Conservation (phyloP, 768 basidiomycete genomes). For the Hemileccinum impolitum region DNA sequence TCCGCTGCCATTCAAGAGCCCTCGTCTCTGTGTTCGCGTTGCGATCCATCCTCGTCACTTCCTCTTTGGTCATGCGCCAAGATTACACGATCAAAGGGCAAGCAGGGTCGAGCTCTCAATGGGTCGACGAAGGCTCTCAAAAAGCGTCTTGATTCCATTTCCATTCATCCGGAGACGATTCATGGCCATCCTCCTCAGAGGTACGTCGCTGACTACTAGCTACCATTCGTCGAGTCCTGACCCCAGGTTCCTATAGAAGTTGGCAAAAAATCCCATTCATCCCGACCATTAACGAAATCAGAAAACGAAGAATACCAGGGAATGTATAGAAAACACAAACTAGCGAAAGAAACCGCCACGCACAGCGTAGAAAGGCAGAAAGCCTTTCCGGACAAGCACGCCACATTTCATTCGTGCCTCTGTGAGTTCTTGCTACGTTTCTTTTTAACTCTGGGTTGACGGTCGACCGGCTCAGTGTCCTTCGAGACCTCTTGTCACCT, state of each 20-base stretch:
- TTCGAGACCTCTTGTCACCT: neutral
- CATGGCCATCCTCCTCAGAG: neutral
- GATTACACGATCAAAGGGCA: constrained; percentile 12
- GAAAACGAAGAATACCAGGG: neutral
- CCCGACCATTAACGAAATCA: neutral
- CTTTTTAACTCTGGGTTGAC: neutral
- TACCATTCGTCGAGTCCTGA: neutral
- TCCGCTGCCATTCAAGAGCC: neutral
- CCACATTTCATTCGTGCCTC: neutral
- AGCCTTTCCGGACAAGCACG: neutral
- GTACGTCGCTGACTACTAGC: neutral
- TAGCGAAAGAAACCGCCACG: neutral
- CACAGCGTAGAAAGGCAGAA: neutral
- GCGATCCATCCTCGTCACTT: constrained; percentile 1
- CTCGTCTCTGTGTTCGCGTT: neutral
- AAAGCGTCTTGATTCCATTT: constrained; percentile 5
- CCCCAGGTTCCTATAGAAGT: neutral
- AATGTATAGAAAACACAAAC: neutral
- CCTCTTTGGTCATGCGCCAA: constrained; percentile 18
- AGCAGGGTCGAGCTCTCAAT: neutral
- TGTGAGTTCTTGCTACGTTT: neutral
- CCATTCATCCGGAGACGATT: constrained; percentile 5
- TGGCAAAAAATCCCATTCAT: neutral
- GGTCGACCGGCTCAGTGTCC: neutral
- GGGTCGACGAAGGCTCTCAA: constrained; percentile 7